phyloP scores from a whole-genome alignment of 768 basidiomycete species.

The Tricholoma terreum region DNA sequence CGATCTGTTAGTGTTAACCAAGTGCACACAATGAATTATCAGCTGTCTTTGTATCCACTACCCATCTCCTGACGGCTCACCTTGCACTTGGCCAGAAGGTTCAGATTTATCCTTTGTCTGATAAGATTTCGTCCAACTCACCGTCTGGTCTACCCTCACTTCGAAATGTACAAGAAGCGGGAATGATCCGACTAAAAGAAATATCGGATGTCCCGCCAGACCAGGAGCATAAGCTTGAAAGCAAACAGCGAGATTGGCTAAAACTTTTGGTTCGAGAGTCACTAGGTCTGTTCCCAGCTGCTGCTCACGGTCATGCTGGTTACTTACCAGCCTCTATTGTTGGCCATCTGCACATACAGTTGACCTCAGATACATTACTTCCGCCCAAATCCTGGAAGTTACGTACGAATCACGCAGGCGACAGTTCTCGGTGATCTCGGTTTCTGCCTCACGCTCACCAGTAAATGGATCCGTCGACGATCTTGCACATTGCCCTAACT shows the following conservation, averaged over 20 bases:
- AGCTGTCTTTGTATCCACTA: constrained; percentile 57
- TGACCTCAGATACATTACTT: constrained; percentile 65
- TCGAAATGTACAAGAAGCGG: constrained; percentile 47
- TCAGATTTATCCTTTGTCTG: constrained; percentile 48
- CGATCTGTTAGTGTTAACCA: constrained; percentile 13
- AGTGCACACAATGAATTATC: constrained; percentile 7
- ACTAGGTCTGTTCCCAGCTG: constrained; percentile 47
- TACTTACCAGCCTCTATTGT: constrained; percentile 8
- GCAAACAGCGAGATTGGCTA: constrained; percentile 64
- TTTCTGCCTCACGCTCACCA: constrained; percentile 31
- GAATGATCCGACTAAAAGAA: constrained; percentile 52
- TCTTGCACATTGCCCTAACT: constrained; percentile 40
- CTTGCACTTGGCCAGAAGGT: constrained; percentile 48
- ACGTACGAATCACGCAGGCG: constrained; percentile 59
- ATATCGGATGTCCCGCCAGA: constrained; percentile 20
- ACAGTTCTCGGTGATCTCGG: constrained; percentile 52
- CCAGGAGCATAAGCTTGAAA: constrained; percentile 17
- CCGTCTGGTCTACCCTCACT: constrained; percentile 49
- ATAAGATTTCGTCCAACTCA: constrained; percentile 30
- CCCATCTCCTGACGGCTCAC: constrained; percentile 59
- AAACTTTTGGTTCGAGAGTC: constrained; percentile 60
- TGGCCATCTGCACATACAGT: constrained; percentile 41
- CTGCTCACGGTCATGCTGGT: neutral
- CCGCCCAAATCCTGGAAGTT: constrained; percentile 58
- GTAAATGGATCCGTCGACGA: constrained; percentile 21